These are phyloP conservation scores for Colletotrichum chrysophilum DNA, from an alignment of 2,329 filamentous ascomycete species.

Conservation along the genomic window DNA sequence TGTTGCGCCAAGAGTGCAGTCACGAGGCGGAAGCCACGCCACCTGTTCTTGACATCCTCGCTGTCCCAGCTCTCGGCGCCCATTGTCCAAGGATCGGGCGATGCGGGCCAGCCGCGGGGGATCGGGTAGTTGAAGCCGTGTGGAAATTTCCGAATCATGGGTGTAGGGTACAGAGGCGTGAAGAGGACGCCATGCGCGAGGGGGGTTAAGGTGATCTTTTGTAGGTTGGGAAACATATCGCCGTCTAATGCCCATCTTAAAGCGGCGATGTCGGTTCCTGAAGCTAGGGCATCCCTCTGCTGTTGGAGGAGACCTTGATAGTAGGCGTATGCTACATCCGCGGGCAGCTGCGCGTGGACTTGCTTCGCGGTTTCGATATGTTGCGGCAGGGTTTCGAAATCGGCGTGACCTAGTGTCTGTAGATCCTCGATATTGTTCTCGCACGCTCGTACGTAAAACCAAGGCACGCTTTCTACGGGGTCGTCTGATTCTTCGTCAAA, in stretches of 20 bases:
- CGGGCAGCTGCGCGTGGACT: neutral
- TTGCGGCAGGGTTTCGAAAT: neutral
- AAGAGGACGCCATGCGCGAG: slow-evolving; percentile 40
- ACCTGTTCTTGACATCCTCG: slow-evolving; percentile 25
- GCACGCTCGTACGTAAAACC: neutral
- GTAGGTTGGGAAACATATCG: slow-evolving; percentile 36
- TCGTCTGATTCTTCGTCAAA: neutral
- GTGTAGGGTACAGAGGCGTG: slow-evolving; percentile 43
- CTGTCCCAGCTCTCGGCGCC: neutral
- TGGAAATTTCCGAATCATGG: slow-evolving; percentile 45
- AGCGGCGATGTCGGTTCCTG: slow-evolving; percentile 31
- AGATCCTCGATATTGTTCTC: neutral
- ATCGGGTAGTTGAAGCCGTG: slow-evolving; percentile 43
- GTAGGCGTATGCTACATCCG: neutral
- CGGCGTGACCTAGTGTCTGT: neutral
- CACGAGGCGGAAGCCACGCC: slow-evolving; percentile 36
- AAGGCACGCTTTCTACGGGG: neutral
- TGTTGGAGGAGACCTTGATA: neutral
- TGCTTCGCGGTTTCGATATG: neutral
- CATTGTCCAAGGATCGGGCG: neutral
- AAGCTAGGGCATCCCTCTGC: neutral
- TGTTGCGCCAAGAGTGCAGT: slow-evolving; percentile 28
- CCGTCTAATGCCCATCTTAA: slow-evolving; percentile 33
- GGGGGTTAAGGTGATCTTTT: slow-evolving; percentile 41
- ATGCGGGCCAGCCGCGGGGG: slow-evolving; percentile 33